Percentiles rank a stretch among this genome's conserved stretches.
Conservation (phyloP, 1,284 basidiomycete species). For the Fomes fomentarius region DNA sequence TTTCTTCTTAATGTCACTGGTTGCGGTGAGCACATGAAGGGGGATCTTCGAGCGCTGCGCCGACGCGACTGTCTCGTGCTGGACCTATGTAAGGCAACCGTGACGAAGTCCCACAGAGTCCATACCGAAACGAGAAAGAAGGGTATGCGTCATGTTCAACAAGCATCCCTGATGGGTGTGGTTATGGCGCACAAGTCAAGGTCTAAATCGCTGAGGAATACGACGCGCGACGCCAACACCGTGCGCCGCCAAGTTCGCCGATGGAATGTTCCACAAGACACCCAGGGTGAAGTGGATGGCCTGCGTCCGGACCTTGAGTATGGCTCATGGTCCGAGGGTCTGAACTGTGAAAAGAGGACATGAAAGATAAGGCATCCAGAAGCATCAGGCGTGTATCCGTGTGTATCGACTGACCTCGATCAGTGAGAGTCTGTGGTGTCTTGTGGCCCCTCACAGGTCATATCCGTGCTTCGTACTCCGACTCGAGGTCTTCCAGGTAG, state of each 20-base stretch:
- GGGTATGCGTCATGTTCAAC: conserved; percentile 15
- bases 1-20: not conserved
- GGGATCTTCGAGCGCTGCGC: conserved; percentile 13
- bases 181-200: conserved; percentile 4
- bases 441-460: conserved; percentile 8
- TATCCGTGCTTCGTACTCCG: conserved; percentile 10
- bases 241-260: not conserved
- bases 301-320: conserved; percentile 12
- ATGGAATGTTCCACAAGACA: conserved; percentile 18
- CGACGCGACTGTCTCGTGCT: not conserved
- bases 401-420: conserved; percentile 15
- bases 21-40: not conserved
- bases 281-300: conserved; percentile 9
- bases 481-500: conserved; percentile 4
- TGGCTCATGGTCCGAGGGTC: conserved; percentile 16
- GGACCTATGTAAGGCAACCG: no score
- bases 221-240: conserved; percentile 3
- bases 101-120: no score
- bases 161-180: conserved; percentile 22
- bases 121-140: conserved; percentile 11
- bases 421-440: conserved; percentile 7
- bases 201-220: not conserved
- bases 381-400: conserved; percentile 12
- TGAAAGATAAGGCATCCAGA: conserved; percentile 19
- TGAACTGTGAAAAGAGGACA: conserved; percentile 8